Evolutionary conservation across 805 yeast species (phyloP).

Genomic region (Candida lessepsii): DNA sequence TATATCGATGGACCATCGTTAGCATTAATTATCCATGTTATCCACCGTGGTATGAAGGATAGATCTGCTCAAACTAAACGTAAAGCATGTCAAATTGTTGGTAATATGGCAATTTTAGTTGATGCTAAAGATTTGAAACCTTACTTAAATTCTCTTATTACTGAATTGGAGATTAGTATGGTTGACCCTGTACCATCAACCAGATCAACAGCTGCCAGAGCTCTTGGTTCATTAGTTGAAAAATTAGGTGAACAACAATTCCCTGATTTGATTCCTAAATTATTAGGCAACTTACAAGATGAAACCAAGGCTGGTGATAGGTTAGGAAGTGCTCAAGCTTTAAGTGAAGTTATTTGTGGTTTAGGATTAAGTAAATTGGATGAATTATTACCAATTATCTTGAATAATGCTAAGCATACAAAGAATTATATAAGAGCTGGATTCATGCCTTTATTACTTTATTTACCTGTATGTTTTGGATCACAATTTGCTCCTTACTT

Average conservation of each 20-base stretch:
- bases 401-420: conserved; percentile 66
- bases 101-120: conserved; percentile 96
- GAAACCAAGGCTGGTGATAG: conserved; percentile 83
- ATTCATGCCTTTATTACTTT: conserved; percentile 83
- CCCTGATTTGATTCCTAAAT: conserved; percentile 85
- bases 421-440: conserved; percentile 82
- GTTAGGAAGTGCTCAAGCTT: conserved; percentile 95
- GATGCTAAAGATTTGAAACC: conserved; percentile 84
- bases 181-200: conserved; percentile 98
- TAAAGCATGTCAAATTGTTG: conserved; percentile 96
- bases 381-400: conserved; percentile 78
- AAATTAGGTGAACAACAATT: conserved; percentile 93
- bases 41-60: conserved; percentile 93
- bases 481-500: conserved; percentile 87
- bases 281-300: conserved; percentile 74
- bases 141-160: conserved; percentile 71
- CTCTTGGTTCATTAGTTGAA: conserved; percentile 93
- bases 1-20: conserved; percentile 97
- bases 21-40: conserved; percentile 91
- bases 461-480: conserved; percentile 93
- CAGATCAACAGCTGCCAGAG: conserved; percentile 96
- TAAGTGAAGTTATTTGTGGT: conserved; percentile 91
- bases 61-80: conserved; percentile 90
- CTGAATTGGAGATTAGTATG: conserved; percentile 89
- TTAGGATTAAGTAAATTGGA: conserved; percentile 85